These are phyloP conservation scores for Cornus controversa DNA, from an alignment of 148 eudicot genomes.

Conservation along the genomic window DNA sequence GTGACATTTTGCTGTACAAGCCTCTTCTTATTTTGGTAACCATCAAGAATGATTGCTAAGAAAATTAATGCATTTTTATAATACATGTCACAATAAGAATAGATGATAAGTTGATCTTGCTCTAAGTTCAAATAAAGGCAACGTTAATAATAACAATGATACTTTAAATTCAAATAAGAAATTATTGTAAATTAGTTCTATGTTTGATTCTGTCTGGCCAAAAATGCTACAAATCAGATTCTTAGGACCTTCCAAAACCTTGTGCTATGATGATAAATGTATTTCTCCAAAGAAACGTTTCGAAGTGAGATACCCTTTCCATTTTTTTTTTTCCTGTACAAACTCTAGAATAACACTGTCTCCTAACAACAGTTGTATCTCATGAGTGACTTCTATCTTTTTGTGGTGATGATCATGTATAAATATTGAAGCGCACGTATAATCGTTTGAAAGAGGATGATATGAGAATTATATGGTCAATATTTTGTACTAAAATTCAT, in stretches of 20 bases:
- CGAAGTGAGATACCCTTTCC: neutral
- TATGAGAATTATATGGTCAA: too few relatives aligned
- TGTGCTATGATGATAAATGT: neutral
- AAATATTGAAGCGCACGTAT: too few relatives aligned
- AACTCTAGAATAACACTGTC: neutral
- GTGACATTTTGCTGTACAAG: too few relatives aligned
- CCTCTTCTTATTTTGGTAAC: neutral
- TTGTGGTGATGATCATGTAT: too few relatives aligned
- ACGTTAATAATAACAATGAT: too few relatives aligned
- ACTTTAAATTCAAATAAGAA: too few relatives aligned
- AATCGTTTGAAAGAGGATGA: too few relatives aligned
- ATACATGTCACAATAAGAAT: neutral
- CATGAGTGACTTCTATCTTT: too few relatives aligned
- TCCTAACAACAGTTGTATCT: neutral
- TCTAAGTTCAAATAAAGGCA: neutral
- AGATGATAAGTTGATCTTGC: neutral
- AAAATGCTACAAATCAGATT: neutral
- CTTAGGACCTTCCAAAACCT: neutral
- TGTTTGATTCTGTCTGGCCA: neutral
- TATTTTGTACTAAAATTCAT: too few relatives aligned
- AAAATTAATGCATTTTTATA: neutral
- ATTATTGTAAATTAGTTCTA: neutral
- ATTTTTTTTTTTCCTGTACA: neutral
- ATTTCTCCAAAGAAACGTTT: too few relatives aligned
- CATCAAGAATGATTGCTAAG: neutral